A percentile compares a stretch with the other conserved stretches of the same genome.
These are phyloP conservation scores for Maudiozyma turicensis DNA, from an alignment of 805 yeast species.

Conservation along the genomic window DNA sequence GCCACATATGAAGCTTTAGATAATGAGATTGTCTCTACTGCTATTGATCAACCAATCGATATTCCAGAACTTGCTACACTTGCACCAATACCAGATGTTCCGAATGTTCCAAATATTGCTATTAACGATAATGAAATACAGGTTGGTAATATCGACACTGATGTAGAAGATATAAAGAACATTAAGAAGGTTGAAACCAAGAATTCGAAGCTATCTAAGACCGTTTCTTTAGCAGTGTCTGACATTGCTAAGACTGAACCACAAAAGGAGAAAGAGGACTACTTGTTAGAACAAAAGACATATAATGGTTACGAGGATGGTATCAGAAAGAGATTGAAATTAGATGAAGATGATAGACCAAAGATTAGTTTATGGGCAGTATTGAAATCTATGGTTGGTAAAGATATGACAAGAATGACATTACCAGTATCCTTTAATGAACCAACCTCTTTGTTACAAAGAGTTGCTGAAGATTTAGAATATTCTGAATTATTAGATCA, in stretches of 20 bases:
- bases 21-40: neutral
- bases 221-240: neutral
- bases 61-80: neutral
- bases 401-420: constrained; percentile 93
- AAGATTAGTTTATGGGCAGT: constrained; percentile 88
- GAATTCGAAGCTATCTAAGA: neutral
- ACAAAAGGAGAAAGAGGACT: constrained; percentile 21
- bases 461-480: constrained; percentile 92
- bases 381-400: constrained; percentile 86
- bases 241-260: constrained; percentile 7
- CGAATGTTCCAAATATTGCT: neutral
- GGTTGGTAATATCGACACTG: neutral
- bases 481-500: constrained; percentile 67
- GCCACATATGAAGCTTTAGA: neutral
- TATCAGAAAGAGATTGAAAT: constrained; percentile 52
- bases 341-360: constrained; percentile 83
- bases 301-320: constrained; percentile 80
- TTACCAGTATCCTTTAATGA: constrained; percentile 96
- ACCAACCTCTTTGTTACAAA: constrained; percentile 83
- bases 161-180: neutral
- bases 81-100: neutral
- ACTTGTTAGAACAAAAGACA: constrained; percentile 34
- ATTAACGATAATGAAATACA: neutral
- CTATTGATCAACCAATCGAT: neutral
- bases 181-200: neutral